These are phyloP conservation scores for Deinandra increscens DNA, from an alignment of 129 eudicot species.

Conservation along the genomic window DNA sequence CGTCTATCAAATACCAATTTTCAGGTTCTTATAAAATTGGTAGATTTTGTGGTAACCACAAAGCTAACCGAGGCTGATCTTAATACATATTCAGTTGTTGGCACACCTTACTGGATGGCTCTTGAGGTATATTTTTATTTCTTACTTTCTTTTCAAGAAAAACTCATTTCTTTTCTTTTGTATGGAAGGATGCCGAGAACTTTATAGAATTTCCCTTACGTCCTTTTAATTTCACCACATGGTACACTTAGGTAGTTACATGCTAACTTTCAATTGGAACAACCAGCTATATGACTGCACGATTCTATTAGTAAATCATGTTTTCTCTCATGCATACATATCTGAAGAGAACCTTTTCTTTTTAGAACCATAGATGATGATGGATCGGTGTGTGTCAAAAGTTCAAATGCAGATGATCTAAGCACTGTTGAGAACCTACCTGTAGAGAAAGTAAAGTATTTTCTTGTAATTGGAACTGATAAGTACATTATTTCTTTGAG, in stretches of 20 bases:
- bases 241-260: conserved; percentile 63
- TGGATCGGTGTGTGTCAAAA: conserved; percentile 46
- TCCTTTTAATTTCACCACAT: conserved; percentile 57
- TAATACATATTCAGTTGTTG: conserved; percentile 97
- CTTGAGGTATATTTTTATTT: conserved; percentile 69
- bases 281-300: background rate
- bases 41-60: conserved; percentile 99
- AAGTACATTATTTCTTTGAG: conserved; percentile 6
- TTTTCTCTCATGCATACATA: conserved; percentile 7
- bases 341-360: conserved; percentile 20
- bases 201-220: background rate
- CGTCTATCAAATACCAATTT: conserved; percentile 19
- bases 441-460: conserved; percentile 49
- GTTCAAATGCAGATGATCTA: conserved; percentile 49
- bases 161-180: background rate
- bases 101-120: conserved; percentile 99
- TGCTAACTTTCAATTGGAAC: background rate
- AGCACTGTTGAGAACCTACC: conserved; percentile 41
- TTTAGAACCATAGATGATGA: conserved; percentile 74
- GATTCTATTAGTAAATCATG: background rate
- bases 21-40: conserved; percentile 97
- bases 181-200: conserved; percentile 1
- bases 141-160: background rate
- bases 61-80: conserved; percentile 93
- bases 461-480: conserved; percentile 21